Conservation (phyloP, 192 early-diverging fungal species). For the Mortierella hygrophila region DNA sequence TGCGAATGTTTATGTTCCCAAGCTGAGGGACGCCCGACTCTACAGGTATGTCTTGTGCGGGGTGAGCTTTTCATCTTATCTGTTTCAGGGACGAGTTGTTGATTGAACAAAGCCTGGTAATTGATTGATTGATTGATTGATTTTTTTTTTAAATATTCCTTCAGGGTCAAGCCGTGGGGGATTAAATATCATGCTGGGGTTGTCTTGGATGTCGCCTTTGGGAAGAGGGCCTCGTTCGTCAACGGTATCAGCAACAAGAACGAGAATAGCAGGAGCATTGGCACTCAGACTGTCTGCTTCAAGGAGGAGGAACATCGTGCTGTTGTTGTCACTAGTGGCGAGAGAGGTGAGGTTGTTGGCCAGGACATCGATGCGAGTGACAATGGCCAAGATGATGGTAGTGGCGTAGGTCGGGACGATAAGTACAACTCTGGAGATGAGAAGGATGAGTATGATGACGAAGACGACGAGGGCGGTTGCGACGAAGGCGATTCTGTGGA, state of each 20-base stretch:
- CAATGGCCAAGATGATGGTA: constrained; percentile 87
- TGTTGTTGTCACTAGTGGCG: constrained; percentile 85
- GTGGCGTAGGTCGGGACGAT: constrained; percentile 95
- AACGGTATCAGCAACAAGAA: not conserved
- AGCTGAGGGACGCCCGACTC: constrained; percentile 21
- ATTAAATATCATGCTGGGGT: constrained; percentile 32
- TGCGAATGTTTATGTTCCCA: constrained; percentile 21
- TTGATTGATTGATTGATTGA: too few species aligned
- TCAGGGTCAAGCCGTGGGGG: constrained; percentile 36
- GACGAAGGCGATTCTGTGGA: constrained; percentile 82
- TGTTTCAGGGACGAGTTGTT: too few species aligned
- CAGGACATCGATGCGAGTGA: constrained; percentile 96
- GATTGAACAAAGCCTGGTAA: too few species aligned
- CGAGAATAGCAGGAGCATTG: not conserved
- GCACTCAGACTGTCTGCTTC: constrained; percentile 66
- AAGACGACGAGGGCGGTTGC: constrained; percentile 53
- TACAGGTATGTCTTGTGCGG: constrained; percentile 12
- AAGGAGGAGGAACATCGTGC: constrained; percentile 84
- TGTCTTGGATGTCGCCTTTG: constrained; percentile 34
- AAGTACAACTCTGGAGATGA: too few species aligned
- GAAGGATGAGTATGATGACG: too few species aligned
- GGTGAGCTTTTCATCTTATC: too few species aligned
- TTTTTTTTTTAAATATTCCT: not conserved
- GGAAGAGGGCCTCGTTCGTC: not conserved
- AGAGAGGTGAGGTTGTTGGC: constrained; percentile 91